Conservation (phyloP, 2,329 filamentous ascomycete genomes). For the Corynespora cassiicola region DNA sequence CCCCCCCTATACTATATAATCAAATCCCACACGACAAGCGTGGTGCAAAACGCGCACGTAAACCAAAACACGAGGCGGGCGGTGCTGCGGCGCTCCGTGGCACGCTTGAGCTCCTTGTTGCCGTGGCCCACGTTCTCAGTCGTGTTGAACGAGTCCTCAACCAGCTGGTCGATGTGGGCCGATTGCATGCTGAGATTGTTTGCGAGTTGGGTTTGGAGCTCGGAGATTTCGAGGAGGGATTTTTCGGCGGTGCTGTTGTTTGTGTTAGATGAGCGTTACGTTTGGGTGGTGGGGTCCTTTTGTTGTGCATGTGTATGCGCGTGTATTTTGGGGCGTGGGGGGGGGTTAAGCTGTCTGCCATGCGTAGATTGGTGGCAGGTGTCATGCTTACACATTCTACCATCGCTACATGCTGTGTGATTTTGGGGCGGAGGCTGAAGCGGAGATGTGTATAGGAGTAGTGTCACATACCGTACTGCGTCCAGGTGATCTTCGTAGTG, state of each 20-base stretch:
- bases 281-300: too few species aligned
- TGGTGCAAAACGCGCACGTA: slow-evolving; percentile 53
- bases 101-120: slow-evolving; percentile 89
- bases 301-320: too few species aligned
- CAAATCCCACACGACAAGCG: slow-evolving; percentile 57
- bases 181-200: slow-evolving; percentile 85
- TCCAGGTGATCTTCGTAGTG: slow-evolving; percentile 94
- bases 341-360: too few species aligned
- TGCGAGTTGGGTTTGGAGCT: slow-evolving; percentile 87
- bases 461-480: slow-evolving; percentile 79
- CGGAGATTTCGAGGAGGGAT: slow-evolving; percentile 89
- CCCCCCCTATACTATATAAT: too few species aligned
- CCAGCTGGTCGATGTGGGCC: slow-evolving; percentile 87
- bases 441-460: not conserved
- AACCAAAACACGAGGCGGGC: slow-evolving; percentile 57
- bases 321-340: too few species aligned
- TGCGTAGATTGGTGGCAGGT: too few species aligned
- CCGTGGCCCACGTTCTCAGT: slow-evolving; percentile 86
- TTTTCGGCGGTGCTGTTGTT: slow-evolving; percentile 88
- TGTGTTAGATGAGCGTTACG: too few species aligned
- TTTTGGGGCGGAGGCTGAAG: slow-evolving; percentile 7
- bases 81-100: slow-evolving; percentile 63
- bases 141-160: slow-evolving; percentile 81
- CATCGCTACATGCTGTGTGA: slow-evolving; percentile 22
- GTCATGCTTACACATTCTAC: too few species aligned